These are phyloP conservation scores for Telopea speciosissima DNA, from an alignment of 177 flowering plant genomes.

Conservation along the genomic window DNA sequence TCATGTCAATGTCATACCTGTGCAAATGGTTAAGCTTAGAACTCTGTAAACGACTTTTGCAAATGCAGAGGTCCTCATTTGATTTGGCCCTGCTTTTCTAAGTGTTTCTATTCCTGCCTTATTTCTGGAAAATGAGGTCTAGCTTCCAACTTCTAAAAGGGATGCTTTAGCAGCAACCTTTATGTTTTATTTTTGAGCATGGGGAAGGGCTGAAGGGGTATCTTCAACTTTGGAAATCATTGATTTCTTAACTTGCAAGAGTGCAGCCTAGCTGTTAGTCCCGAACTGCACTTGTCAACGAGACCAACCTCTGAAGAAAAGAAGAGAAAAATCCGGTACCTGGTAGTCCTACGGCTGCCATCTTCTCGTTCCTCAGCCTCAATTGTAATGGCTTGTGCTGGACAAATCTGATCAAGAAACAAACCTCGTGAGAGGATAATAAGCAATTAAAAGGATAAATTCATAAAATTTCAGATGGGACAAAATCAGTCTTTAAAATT, in stretches of 20 bases:
- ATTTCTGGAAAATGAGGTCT: not conserved
- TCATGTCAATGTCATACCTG: conserved; percentile 99
- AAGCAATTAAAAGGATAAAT: not conserved
- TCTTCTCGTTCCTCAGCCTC: conserved; percentile 99
- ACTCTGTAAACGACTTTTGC: not conserved
- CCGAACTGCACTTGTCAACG: not conserved
- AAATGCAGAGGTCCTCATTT: not conserved
- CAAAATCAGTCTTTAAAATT: not conserved
- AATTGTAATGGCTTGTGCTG: conserved; percentile 98
- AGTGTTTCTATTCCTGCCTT: not conserved
- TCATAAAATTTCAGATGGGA: not conserved
- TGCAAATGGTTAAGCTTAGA: not conserved
- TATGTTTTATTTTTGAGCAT: too few relatives aligned
- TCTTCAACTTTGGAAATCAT: too few relatives aligned
- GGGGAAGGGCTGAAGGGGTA: too few relatives aligned
- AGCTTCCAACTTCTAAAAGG: not conserved
- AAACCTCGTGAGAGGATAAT: not conserved
- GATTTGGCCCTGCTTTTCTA: not conserved
- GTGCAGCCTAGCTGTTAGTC: not conserved
- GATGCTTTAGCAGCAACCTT: not conserved
- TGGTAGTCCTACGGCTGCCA: conserved; percentile 96
- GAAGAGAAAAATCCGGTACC: conserved; percentile 32
- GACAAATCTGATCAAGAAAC: conserved; percentile 62
- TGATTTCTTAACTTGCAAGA: not conserved
- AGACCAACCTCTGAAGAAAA: not conserved